phyloP scores from a whole-genome alignment of 257 asterid genomes.

The Schizonepeta tenuifolia region DNA sequence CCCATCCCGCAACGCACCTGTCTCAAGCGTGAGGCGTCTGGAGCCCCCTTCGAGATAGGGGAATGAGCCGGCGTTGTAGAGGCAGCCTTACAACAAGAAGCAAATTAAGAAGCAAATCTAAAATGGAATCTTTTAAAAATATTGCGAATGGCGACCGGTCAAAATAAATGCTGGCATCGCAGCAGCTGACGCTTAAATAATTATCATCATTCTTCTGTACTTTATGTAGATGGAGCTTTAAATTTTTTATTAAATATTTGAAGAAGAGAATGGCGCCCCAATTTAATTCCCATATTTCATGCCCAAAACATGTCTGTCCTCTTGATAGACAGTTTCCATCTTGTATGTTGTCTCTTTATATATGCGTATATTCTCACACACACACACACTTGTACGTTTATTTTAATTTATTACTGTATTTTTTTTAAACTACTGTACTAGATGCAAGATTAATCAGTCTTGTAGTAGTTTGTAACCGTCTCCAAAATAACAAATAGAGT shows the following conservation, averaged over 20 bases:
- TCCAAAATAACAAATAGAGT: no score
- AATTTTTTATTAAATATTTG: slow-evolving; percentile 20
- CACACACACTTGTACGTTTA: not conserved
- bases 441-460: slow-evolving; percentile 24
- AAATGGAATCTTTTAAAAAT: not conserved
- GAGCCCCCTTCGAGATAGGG: no score
- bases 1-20: no score
- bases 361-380: not conserved
- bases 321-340: not conserved
- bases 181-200: slow-evolving; percentile 30
- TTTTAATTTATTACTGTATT: no score
- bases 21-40: no score
- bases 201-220: slow-evolving; percentile 26
- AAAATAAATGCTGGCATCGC: slow-evolving; percentile 28
- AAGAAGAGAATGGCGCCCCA: slow-evolving; percentile 28
- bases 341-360: not conserved
- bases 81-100: no score
- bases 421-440: not conserved
- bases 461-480: no score
- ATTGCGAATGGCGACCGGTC: slow-evolving; percentile 15
- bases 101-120: slow-evolving; percentile 13
- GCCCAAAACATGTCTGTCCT: slow-evolving; percentile 4
- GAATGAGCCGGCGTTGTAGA: no score
- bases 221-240: slow-evolving; percentile 33
- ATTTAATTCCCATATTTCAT: slow-evolving; percentile 22